Conservation (phyloP, 176 grass and related monocot genomes). For the Panicum miliaceum region DNA sequence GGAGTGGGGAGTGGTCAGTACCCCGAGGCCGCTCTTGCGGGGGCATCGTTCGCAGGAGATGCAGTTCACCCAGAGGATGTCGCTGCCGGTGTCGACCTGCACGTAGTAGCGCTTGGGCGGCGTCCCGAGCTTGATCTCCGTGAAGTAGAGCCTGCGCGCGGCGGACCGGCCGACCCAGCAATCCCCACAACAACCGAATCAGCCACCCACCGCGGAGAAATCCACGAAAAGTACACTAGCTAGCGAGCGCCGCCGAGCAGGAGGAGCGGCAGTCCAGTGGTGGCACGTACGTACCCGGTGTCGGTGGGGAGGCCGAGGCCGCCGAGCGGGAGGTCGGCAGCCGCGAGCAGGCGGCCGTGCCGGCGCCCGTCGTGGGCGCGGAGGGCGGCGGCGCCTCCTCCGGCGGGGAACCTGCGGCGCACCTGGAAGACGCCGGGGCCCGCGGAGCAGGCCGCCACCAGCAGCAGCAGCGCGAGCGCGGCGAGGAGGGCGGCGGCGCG, state of each 20-base stretch:
- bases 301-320: slow-evolving; percentile 64
- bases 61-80: slow-evolving; percentile 97
- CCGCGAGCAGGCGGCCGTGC: slow-evolving; percentile 58
- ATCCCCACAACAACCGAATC: slow-evolving; percentile 4
- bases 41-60: slow-evolving; percentile 76
- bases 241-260: background rate
- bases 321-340: slow-evolving; percentile 64
- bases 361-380: slow-evolving; percentile 56
- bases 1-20: background rate
- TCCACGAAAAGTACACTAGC: background rate
- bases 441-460: background rate
- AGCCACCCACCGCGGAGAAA: background rate
- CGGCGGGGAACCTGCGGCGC: slow-evolving; percentile 45
- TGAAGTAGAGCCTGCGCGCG: slow-evolving; percentile 75
- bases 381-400: slow-evolving; percentile 6
- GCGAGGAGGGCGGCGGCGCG: background rate
- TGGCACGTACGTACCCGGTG: slow-evolving; percentile 59
- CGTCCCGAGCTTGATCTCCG: slow-evolving; percentile 87
- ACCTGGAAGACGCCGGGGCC: slow-evolving; percentile 50
- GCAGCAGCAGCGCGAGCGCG: background rate
- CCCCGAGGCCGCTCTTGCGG: slow-evolving; percentile 83
- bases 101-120: slow-evolving; percentile 82
- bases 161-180: background rate
- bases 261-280: background rate
- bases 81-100: slow-evolving; percentile 96